Evolutionary conservation across 164 flowering plant species (phyloP).

Genomic region (Annona squamosa): DNA sequence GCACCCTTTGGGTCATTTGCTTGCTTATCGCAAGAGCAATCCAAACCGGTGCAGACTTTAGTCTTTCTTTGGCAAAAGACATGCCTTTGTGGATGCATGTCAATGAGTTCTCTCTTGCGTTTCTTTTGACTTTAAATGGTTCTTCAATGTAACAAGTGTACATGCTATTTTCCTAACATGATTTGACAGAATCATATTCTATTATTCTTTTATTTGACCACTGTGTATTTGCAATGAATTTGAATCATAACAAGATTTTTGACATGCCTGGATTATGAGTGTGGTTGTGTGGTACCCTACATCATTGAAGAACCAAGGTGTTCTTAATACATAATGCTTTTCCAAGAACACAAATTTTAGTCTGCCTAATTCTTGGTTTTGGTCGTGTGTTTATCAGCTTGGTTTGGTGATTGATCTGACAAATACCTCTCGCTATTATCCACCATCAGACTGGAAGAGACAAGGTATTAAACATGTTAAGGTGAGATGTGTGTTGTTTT

Average conservation of each 20-base stretch:
- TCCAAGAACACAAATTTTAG: neutral
- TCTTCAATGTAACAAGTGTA: too few relatives aligned
- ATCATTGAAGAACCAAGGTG: neutral
- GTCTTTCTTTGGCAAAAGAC: too few relatives aligned
- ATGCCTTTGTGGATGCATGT: too few relatives aligned
- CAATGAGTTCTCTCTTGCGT: too few relatives aligned
- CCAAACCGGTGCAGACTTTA: too few relatives aligned
- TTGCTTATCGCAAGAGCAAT: too few relatives aligned
- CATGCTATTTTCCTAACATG: too few relatives aligned
- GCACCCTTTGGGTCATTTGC: too few relatives aligned
- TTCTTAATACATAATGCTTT: neutral
- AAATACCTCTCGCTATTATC: constrained; percentile 75
- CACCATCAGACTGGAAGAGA: constrained; percentile 53
- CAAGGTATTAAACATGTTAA: constrained; percentile 89
- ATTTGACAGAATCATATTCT: neutral
- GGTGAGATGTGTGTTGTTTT: constrained; percentile 35
- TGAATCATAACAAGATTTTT: neutral
- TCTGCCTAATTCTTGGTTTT: neutral
- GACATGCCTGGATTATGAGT: neutral
- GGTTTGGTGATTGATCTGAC: constrained; percentile 92
- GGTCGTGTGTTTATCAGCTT: constrained; percentile 40
- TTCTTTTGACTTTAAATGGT: too few relatives aligned
- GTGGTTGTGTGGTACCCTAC: neutral
- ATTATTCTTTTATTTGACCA: neutral
- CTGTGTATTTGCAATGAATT: neutral